Evolutionary conservation across 768 basidiomycete species (phyloP).

Genomic region (Tephrocybe sp.): DNA sequence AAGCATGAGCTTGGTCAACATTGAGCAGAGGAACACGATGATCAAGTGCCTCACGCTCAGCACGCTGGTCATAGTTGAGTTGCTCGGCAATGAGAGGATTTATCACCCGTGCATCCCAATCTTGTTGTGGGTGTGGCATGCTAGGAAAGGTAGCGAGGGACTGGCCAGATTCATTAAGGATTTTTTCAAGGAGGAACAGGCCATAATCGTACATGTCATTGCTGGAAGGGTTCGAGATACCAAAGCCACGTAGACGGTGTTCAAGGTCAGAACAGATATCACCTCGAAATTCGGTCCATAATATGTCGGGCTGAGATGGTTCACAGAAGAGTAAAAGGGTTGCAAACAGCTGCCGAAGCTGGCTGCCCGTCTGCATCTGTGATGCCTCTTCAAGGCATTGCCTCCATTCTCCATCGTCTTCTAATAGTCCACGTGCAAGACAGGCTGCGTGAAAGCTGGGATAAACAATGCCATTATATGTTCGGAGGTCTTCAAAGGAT

Average conservation of each 20-base stretch:
- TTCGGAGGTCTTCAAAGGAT: slow-evolving; percentile 23
- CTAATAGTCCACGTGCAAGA: slow-evolving; percentile 37
- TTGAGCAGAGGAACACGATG: too few species aligned
- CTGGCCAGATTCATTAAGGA: slow-evolving; percentile 23
- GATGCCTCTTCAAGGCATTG: slow-evolving; percentile 41
- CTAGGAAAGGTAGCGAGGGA: slow-evolving; percentile 18
- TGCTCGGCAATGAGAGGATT: too few species aligned
- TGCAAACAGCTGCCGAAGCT: slow-evolving; percentile 38
- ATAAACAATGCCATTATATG: slow-evolving; percentile 23
- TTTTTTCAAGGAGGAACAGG: slow-evolving; percentile 35
- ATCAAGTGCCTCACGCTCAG: too few species aligned
- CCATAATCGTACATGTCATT: slow-evolving; percentile 40
- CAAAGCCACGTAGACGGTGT: slow-evolving; percentile 14
- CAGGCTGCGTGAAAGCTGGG: slow-evolving; percentile 41
- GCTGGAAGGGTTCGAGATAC: slow-evolving; percentile 17
- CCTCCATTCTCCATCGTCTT: slow-evolving; percentile 48
- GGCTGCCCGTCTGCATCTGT: slow-evolving; percentile 34
- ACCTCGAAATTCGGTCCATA: slow-evolving; percentile 35
- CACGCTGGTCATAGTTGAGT: too few species aligned
- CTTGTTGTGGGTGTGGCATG: too few species aligned
- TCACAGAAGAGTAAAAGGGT: slow-evolving; percentile 35
- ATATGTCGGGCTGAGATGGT: slow-evolving; percentile 29
- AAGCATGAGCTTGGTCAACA: too few species aligned
- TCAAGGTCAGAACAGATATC: slow-evolving; percentile 43
- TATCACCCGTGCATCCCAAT: too few species aligned